Conservation (phyloP, 148 eudicot genomes). For the Camellia japonica region DNA sequence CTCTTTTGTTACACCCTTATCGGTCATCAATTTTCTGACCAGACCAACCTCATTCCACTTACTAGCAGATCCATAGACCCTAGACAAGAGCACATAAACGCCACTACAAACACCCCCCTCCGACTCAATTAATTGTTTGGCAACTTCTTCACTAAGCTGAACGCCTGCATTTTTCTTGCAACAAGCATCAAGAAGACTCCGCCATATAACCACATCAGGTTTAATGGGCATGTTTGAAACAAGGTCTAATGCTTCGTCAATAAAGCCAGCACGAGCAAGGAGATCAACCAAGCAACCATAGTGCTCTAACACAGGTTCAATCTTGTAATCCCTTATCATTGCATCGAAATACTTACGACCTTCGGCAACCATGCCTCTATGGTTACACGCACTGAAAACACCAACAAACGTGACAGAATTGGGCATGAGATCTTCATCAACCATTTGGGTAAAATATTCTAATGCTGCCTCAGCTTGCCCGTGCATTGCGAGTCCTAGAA, state of each 20-base stretch:
- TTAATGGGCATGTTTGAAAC: constrained; percentile 68
- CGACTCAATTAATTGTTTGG: constrained; percentile 48
- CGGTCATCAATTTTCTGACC: constrained; percentile 61
- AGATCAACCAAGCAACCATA: constrained; percentile 79
- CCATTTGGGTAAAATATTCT: constrained; percentile 48
- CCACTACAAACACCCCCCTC: constrained; percentile 48
- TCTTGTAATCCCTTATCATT: constrained; percentile 53
- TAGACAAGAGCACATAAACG: constrained; percentile 63
- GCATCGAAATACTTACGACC: constrained; percentile 54
- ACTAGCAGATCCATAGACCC: constrained; percentile 64
- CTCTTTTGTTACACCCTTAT: constrained; percentile 57
- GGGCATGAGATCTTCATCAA: constrained; percentile 38
- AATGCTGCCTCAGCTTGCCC: constrained; percentile 49
- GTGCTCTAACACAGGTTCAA: constrained; percentile 68
- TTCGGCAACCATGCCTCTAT: constrained; percentile 54
- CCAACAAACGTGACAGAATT: constrained; percentile 76
- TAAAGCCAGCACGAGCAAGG: constrained; percentile 65
- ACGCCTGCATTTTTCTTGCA: constrained; percentile 51
- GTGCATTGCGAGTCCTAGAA: constrained; percentile 63
- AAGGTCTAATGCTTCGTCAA: constrained; percentile 56
- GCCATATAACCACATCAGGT: constrained; percentile 75
- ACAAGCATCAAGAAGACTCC: constrained; percentile 77
- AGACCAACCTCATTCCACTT: constrained; percentile 68
- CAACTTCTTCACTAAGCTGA: constrained; percentile 62
- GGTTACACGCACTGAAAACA: constrained; percentile 65